Percentiles rank a stretch among this genome's conserved stretches.
phyloP scores from a whole-genome alignment of 331 rosid genomes.

The Erythrophleum ivorense region DNA sequence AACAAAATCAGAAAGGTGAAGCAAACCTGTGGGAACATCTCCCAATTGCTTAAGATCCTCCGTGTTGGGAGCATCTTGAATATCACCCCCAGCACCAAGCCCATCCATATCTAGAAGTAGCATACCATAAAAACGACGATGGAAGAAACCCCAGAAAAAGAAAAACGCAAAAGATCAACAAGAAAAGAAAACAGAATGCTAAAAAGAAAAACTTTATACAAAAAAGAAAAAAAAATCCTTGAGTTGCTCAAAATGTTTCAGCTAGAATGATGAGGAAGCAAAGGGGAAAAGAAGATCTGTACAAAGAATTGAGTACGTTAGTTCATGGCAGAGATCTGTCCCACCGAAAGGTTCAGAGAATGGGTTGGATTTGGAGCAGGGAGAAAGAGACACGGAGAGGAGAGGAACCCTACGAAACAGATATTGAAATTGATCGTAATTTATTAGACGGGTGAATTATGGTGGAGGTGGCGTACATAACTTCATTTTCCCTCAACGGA shows the following conservation, averaged over 20 bases:
- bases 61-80: constrained; percentile 62
- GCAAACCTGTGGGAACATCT: constrained; percentile 69
- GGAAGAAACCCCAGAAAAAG: constrained; percentile 44
- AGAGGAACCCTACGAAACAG: constrained; percentile 68
- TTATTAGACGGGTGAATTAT: constrained; percentile 30
- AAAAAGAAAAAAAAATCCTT: neutral
- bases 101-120: constrained; percentile 75
- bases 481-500: neutral
- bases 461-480: constrained; percentile 23
- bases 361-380: constrained; percentile 43
- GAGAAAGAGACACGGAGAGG: constrained; percentile 7
- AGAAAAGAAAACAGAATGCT: constrained; percentile 37
- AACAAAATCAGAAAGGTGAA: constrained; percentile 26
- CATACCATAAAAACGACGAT: constrained; percentile 33
- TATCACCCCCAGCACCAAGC: constrained; percentile 66
- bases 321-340: constrained; percentile 35
- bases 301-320: constrained; percentile 42
- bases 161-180: constrained; percentile 44
- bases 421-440: constrained; percentile 60
- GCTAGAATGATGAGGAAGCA: constrained; percentile 35
- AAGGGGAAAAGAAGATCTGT: constrained; percentile 49
- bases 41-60: constrained; percentile 66
- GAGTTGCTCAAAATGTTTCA: constrained; percentile 38
- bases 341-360: constrained; percentile 28
- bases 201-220: constrained; percentile 35